Percentiles rank a stretch among this genome's conserved stretches.
phyloP scores from a whole-genome alignment of 2,329 filamentous ascomycete genomes.

The Diaporthe sp. region DNA sequence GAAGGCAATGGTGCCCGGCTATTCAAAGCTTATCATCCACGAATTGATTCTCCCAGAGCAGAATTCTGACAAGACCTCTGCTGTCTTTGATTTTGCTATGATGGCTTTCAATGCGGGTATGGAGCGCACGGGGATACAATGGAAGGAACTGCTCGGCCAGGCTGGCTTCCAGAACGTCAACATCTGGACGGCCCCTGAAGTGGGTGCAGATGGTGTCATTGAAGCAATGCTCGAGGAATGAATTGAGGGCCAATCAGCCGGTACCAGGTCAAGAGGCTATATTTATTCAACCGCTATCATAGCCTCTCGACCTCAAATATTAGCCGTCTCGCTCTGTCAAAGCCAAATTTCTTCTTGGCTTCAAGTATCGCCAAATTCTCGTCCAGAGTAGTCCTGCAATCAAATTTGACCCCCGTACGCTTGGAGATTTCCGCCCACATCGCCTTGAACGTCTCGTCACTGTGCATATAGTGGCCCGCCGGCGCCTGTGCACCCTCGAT shows the following conservation, averaged over 20 bases:
- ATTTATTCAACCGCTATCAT: neutral
- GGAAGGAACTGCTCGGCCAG: conserved; percentile 41
- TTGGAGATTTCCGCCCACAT: conserved; percentile 38
- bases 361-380: conserved; percentile 7
- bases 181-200: conserved; percentile 42
- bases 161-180: conserved; percentile 44
- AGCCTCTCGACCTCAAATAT: conserved; percentile 10
- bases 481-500: conserved; percentile 23
- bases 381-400: conserved; percentile 11
- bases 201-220: conserved; percentile 41
- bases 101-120: conserved; percentile 46
- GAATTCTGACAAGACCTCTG: conserved; percentile 42
- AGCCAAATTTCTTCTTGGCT: neutral
- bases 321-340: neutral
- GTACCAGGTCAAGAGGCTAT: too few species aligned
- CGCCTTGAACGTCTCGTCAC: conserved; percentile 36
- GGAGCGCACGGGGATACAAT: conserved; percentile 46
- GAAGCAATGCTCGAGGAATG: neutral
- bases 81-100: conserved; percentile 48
- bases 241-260: neutral
- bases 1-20: conserved; percentile 48
- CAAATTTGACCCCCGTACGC: conserved; percentile 29
- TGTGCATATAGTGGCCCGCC: conserved; percentile 33
- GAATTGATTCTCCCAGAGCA: conserved; percentile 49
- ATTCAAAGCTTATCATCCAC: conserved; percentile 50